phyloP scores from a whole-genome alignment of 2,329 filamentous ascomycete genomes.

The Allantophomopsis lycopodina region DNA sequence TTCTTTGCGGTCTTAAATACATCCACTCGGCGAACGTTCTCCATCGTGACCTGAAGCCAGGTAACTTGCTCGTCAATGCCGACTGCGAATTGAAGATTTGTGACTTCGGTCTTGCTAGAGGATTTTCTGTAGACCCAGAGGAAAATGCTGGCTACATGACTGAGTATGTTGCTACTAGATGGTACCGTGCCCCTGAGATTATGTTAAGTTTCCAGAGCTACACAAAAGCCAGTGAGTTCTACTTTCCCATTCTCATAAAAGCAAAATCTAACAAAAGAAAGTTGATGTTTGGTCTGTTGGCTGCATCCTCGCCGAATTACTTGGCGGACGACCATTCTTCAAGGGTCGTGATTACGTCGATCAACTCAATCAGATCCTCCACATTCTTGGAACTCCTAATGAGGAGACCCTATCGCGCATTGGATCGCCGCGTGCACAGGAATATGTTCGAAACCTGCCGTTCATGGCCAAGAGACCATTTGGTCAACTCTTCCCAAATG shows the following conservation, averaged over 20 bases:
- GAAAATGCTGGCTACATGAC: slow-evolving; percentile 99
- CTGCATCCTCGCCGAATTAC: slow-evolving; percentile 90
- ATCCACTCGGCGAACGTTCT: slow-evolving; percentile 98
- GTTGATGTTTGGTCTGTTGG: slow-evolving; percentile 99
- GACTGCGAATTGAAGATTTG: slow-evolving; percentile 99
- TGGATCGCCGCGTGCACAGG: slow-evolving; percentile 87
- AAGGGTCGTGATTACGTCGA: slow-evolving; percentile 99
- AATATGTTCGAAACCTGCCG: slow-evolving; percentile 94
- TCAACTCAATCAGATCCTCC: slow-evolving; percentile 97
- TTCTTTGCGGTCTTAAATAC: slow-evolving; percentile 96
- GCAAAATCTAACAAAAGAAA: slow-evolving; percentile 22
- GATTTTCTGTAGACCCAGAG: slow-evolving; percentile 93
- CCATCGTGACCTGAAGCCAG: slow-evolving; percentile 92
- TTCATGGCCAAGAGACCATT: slow-evolving; percentile 92
- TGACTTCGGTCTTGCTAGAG: slow-evolving; percentile 91
- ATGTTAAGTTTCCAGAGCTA: slow-evolving; percentile 99
- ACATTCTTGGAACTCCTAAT: slow-evolving; percentile 93
- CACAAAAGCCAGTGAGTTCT: slow-evolving; percentile 91
- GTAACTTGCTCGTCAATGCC: slow-evolving; percentile 93
- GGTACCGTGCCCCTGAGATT: slow-evolving; percentile 97
- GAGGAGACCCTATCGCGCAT: slow-evolving; percentile 91
- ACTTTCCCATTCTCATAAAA: background rate
- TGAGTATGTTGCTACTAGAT: slow-evolving; percentile 95
- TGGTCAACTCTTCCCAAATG: slow-evolving; percentile 76
- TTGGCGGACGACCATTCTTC: slow-evolving; percentile 95